phyloP scores from a whole-genome alignment of 305 asterid genomes.

The Solanum chacoense region DNA sequence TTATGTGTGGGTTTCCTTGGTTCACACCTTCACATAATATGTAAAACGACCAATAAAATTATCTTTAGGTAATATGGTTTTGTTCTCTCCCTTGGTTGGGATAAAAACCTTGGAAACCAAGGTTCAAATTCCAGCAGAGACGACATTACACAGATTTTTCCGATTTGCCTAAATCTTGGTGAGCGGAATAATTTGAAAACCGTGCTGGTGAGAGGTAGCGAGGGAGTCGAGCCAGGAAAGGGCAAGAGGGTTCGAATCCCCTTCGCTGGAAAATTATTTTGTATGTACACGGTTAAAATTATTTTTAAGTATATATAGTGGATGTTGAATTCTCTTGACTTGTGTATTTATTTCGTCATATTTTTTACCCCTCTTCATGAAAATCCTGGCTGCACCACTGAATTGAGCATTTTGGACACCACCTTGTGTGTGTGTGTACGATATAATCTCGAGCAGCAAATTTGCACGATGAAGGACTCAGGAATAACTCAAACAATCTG shows the following conservation, averaged over 20 bases:
- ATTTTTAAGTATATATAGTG: not conserved
- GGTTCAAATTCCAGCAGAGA: not conserved
- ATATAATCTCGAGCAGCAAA: not conserved
- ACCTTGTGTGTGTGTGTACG: not conserved
- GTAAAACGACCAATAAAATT: not conserved
- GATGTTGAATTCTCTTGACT: not conserved
- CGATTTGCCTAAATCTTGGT: not conserved
- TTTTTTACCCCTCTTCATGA: not conserved
- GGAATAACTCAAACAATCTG: conserved; percentile 1
- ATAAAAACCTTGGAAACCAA: not conserved
- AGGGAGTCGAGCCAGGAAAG: not conserved
- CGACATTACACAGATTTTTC: not conserved
- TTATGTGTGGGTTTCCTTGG: not conserved
- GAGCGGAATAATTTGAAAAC: not conserved
- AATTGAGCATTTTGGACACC: not conserved
- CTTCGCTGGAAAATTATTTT: not conserved
- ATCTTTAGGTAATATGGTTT: not conserved
- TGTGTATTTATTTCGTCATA: not conserved
- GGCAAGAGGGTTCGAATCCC: not conserved
- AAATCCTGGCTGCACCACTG: not conserved
- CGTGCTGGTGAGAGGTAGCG: not conserved
- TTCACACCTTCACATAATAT: not conserved
- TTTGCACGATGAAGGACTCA: not conserved
- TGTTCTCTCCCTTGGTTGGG: not conserved
- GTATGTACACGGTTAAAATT: not conserved